Evolutionary conservation across 306 rosid species (phyloP).

Genomic region (Prunus mume): DNA sequence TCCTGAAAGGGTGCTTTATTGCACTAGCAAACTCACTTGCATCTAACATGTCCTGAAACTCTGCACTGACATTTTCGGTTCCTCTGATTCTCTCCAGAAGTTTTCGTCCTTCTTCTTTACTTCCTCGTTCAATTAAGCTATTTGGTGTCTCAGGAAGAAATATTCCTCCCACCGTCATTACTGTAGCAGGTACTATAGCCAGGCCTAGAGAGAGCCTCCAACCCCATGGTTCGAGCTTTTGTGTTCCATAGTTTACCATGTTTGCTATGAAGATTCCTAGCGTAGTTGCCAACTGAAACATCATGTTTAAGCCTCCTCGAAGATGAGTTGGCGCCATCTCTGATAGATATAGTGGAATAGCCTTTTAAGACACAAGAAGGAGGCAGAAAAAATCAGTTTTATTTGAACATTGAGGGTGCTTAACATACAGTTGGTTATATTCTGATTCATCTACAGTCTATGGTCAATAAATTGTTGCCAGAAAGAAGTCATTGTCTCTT

Average conservation of each 20-base stretch:
- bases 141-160: slow-evolving; percentile 92
- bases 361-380: slow-evolving; percentile 53
- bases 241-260: slow-evolving; percentile 87
- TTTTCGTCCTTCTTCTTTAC: slow-evolving; percentile 53
- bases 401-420: not conserved
- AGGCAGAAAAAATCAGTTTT: not conserved
- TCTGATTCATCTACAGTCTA: too few relatives aligned
- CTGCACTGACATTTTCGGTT: slow-evolving; percentile 65
- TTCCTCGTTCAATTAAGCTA: slow-evolving; percentile 73
- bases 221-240: slow-evolving; percentile 74
- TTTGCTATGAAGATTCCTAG: slow-evolving; percentile 83
- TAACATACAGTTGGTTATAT: not conserved
- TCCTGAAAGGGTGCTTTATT: slow-evolving; percentile 64
- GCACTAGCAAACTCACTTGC: slow-evolving; percentile 72
- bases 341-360: slow-evolving; percentile 82
- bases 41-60: slow-evolving; percentile 76
- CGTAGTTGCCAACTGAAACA: slow-evolving; percentile 95
- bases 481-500: not conserved
- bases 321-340: slow-evolving; percentile 97
- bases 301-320: slow-evolving; percentile 87
- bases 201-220: slow-evolving; percentile 91
- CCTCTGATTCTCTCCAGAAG: slow-evolving; percentile 72
- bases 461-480: not conserved
- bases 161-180: slow-evolving; percentile 80
- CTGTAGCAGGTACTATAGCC: slow-evolving; percentile 67